A percentile compares a stretch with the other conserved stretches of the same genome.
Evolutionary conservation across 2,329 filamentous ascomycete species (phyloP).

Genomic region (Trichocomaceae sp.): DNA sequence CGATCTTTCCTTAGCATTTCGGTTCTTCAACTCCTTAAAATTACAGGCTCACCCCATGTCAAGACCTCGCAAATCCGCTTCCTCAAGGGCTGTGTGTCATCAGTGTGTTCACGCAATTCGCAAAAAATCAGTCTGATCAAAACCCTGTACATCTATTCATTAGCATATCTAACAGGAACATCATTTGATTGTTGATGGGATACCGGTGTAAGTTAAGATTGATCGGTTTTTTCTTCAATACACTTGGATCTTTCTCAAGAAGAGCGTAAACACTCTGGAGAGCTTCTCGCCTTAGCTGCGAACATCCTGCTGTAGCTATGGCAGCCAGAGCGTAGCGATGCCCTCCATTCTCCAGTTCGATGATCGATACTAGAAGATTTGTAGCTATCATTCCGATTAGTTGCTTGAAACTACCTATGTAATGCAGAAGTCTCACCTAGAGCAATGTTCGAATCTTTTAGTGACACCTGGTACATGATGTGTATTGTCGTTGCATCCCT

Average conservation of each 20-base stretch:
- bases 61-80: constrained; percentile 3
- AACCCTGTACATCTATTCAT: background rate
- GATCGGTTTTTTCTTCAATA: background rate
- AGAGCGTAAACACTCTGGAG: constrained; percentile 4
- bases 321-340: constrained; percentile 7
- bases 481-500: constrained; percentile 63
- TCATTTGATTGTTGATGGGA: background rate
- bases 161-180: background rate
- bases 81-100: background rate
- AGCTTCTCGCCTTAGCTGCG: constrained; percentile 1
- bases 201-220: constrained; percentile 9
- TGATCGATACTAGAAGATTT: background rate
- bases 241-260: background rate
- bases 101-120: background rate
- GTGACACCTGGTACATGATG: constrained; percentile 66
- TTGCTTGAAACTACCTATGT: background rate
- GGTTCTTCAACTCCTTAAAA: background rate
- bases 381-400: constrained; percentile 1
- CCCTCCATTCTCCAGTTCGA: constrained; percentile 4
- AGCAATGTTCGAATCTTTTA: constrained; percentile 31
- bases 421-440: background rate
- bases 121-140: constrained; percentile 4
- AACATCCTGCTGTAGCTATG: constrained; percentile 4
- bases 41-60: background rate
- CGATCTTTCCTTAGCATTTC: background rate